These are phyloP conservation scores for Hippophae rhamnoides DNA, from an alignment of 306 rosid species.

Conservation along the genomic window DNA sequence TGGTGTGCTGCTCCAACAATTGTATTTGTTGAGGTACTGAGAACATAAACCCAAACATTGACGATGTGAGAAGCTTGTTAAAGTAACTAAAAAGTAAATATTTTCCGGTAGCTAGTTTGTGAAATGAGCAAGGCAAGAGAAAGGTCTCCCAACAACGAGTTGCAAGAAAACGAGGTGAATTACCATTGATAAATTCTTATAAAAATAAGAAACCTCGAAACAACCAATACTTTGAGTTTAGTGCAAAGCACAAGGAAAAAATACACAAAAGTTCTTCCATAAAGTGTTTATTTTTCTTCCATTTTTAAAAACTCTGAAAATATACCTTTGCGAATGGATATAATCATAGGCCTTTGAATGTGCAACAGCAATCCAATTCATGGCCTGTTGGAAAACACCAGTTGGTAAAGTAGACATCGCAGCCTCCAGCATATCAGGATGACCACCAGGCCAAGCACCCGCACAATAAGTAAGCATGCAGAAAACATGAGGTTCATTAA, in stretches of 20 bases:
- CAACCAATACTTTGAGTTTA: slow-evolving; percentile 3
- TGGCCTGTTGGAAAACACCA: slow-evolving; percentile 88
- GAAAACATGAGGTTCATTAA: slow-evolving; percentile 95
- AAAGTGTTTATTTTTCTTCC: neutral
- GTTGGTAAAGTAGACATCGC: slow-evolving; percentile 87
- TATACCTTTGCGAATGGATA: slow-evolving; percentile 67
- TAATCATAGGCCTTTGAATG: slow-evolving; percentile 83
- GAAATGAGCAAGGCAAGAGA: neutral
- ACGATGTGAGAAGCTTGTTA: neutral
- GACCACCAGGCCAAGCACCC: slow-evolving; percentile 98
- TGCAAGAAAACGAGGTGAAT: slow-evolving; percentile 6
- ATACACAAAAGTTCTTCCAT: neutral
- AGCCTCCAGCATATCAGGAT: slow-evolving; percentile 92
- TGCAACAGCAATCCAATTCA: slow-evolving; percentile 94
- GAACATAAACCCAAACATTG: neutral
- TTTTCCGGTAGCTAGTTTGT: neutral
- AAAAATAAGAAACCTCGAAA: neutral
- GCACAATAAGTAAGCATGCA: slow-evolving; percentile 81
- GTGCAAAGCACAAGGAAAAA: neutral
- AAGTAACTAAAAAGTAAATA: neutral
- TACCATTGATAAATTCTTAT: neutral
- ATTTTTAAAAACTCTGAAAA: slow-evolving; percentile 6
- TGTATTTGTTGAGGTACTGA: slow-evolving; percentile 44
- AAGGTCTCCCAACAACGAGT: slow-evolving; percentile 3
- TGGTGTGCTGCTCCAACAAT: slow-evolving; percentile 82